A percentile compares a stretch with the other conserved stretches of the same genome.
Conservation (phyloP, 805 yeast genomes). For the Lipomyces chichibuensis region DNA sequence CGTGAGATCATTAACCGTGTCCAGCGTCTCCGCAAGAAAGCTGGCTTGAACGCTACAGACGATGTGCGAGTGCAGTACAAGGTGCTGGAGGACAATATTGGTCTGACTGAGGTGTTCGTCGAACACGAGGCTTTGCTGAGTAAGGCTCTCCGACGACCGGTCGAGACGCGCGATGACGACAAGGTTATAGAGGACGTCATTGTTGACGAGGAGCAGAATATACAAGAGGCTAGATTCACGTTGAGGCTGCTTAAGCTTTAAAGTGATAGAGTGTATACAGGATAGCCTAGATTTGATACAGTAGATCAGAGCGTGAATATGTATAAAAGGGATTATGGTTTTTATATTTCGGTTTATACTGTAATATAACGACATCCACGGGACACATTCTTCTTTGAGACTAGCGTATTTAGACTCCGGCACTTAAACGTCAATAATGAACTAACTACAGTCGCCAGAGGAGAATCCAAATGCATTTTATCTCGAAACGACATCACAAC, state of each 20-base stretch:
- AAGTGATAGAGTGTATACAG: background rate
- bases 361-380: background rate
- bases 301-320: background rate
- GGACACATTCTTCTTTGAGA: too few species aligned
- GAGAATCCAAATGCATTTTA: too few species aligned
- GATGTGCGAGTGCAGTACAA: conserved; percentile 87
- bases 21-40: conserved; percentile 96
- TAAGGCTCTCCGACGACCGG: conserved; percentile 74
- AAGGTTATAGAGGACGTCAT: conserved; percentile 56
- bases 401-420: too few species aligned
- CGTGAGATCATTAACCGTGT: conserved; percentile 96
- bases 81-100: conserved; percentile 62
- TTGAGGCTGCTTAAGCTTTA: conserved; percentile 37
- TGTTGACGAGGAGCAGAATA: conserved; percentile 85
- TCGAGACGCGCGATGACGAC: conserved; percentile 52
- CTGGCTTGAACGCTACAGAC: conserved; percentile 91
- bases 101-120: conserved; percentile 61
- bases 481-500: too few species aligned
- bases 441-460: too few species aligned
- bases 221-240: conserved; percentile 37
- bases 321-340: background rate
- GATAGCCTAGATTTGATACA: background rate
- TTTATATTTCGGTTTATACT: background rate
- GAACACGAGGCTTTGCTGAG: conserved; percentile 68
- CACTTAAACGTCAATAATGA: too few species aligned